Evolutionary conservation across 2,329 filamentous ascomycete species (phyloP).

Genomic region (Ascochyta fabae): DNA sequence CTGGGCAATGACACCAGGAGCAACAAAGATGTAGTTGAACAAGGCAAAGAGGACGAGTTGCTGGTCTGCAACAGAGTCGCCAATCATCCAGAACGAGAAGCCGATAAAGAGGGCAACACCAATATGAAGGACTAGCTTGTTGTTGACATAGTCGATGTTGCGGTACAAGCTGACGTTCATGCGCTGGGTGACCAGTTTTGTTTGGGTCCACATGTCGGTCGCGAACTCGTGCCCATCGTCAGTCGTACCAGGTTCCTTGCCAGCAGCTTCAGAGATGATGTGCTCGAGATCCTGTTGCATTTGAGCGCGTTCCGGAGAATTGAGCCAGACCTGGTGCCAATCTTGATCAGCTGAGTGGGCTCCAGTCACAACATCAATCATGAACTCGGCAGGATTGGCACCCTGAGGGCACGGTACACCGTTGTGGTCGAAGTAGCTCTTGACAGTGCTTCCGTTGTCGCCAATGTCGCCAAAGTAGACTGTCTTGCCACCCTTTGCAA

Average conservation of each 20-base stretch:
- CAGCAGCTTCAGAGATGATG: slow-evolving; percentile 48
- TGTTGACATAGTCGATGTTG: slow-evolving; percentile 37
- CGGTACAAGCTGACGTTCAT: slow-evolving; percentile 33
- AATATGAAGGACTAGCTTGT: slow-evolving; percentile 35
- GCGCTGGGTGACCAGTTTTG: slow-evolving; percentile 29
- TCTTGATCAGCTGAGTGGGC: slow-evolving; percentile 23
- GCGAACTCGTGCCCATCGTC: slow-evolving; percentile 51
- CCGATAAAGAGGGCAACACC: slow-evolving; percentile 34
- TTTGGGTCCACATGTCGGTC: slow-evolving; percentile 31
- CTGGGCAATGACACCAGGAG: slow-evolving; percentile 50
- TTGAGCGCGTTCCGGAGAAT: slow-evolving; percentile 41
- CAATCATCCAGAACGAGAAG: slow-evolving; percentile 38
- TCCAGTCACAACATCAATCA: slow-evolving; percentile 74
- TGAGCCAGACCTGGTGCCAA: slow-evolving; percentile 50
- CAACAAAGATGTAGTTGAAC: slow-evolving; percentile 57
- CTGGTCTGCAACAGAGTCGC: slow-evolving; percentile 44
- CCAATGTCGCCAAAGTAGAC: slow-evolving; percentile 86
- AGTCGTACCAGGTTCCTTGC: slow-evolving; percentile 44
- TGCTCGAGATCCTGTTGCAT: slow-evolving; percentile 47
- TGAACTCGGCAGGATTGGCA: slow-evolving; percentile 69
- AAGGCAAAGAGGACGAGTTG: slow-evolving; percentile 55
- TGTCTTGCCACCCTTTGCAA: slow-evolving; percentile 75
- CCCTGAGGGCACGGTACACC: slow-evolving; percentile 63
- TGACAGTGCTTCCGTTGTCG: slow-evolving; percentile 69
- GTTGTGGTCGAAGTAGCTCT: slow-evolving; percentile 56